Base-by-base conservation (phyloP, 352 stramenopile genomes). In the Globisporangium mamillatum region DNA sequence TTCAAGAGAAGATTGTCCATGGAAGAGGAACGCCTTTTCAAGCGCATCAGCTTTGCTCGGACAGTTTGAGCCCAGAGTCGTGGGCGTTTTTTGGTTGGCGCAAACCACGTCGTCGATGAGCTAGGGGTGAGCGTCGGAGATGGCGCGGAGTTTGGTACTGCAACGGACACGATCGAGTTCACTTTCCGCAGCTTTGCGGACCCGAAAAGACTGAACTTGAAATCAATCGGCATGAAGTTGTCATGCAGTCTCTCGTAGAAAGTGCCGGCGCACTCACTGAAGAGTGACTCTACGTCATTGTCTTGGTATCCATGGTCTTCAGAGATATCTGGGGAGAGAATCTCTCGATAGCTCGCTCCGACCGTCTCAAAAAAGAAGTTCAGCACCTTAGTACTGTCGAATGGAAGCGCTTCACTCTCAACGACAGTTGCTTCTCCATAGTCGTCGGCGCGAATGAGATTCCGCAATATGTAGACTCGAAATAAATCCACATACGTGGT, bases 1-100 rank as follows among this genome's bases (percentile, higher is more conserved):
- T 89, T 89, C 1, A 90, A 50, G 16, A 91, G 71, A 20, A 91
- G 70, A 41, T 92, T 92, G 58, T 91, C 82, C 80, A 89, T 92
- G 2, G 82, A 89, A 1, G 81, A 75, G 24, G 82, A 84, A n/a
- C 83, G 70, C 14, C 75, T 77, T 57, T 92, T 93, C 8, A 93
- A 68, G 18, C 70, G 68, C 3, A 77, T 75, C 8, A 93, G 61
- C 55, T 85, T 82, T 4, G 68, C 76, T 24, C 82, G 81, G 6
- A 89, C 77, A 5, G 77, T 81, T 46, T 90, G 84, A 6, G 76
- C 77, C 81, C 82, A 89, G 18, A 77, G 72, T 18, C 80, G 79
- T 1, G 70, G 69, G 0, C 74, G 84, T 60, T 75, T 79, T 34
- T 74, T 75, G 4, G 73, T 84, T 20, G 74, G 71, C 0, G 32